Conservation (phyloP, 306 rosid genomes). For the Ormosia emarginata region DNA sequence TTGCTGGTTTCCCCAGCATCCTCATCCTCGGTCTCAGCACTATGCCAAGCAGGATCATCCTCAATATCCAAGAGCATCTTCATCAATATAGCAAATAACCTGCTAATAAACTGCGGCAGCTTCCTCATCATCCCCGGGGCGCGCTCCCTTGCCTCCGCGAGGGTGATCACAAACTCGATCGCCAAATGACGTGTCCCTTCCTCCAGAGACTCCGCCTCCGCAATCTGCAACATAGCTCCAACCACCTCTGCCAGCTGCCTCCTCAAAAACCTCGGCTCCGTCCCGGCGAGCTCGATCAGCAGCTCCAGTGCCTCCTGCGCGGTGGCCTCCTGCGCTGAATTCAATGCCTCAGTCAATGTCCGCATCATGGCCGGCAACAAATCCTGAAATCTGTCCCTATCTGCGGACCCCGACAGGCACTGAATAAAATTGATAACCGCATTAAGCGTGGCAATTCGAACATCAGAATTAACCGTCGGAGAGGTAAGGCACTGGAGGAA, state of each 20-base stretch:
- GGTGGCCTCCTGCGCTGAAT: constrained; percentile 81
- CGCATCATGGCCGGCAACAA: constrained; percentile 89
- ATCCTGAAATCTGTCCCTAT: constrained; percentile 92
- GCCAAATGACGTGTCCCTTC: constrained; percentile 95
- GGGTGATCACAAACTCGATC: constrained; percentile 87
- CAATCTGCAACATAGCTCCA: constrained; percentile 89
- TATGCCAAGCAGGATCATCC: constrained; percentile 87
- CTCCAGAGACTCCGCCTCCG: constrained; percentile 79
- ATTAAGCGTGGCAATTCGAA: constrained; percentile 76
- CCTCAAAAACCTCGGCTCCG: constrained; percentile 83
- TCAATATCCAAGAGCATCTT: constrained; percentile 79
- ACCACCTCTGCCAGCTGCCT: constrained; percentile 87
- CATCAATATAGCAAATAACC: constrained; percentile 84
- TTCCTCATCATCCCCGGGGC: constrained; percentile 99
- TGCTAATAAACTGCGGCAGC: constrained; percentile 87
- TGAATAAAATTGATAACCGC: constrained; percentile 94
- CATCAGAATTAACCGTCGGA: constrained; percentile 50
- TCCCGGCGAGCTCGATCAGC: constrained; percentile 86
- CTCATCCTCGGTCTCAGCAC: constrained; percentile 82
- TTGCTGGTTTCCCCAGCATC: constrained; percentile 88
- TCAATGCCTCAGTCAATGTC: constrained; percentile 79
- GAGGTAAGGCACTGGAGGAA: constrained; percentile 72
- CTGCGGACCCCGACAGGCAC: constrained; percentile 69
- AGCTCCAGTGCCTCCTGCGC: constrained; percentile 94
- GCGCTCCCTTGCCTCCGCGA: constrained; percentile 92